These are phyloP conservation scores for Termitomyces heimii DNA, from an alignment of 768 basidiomycete genomes.

Conservation along the genomic window DNA sequence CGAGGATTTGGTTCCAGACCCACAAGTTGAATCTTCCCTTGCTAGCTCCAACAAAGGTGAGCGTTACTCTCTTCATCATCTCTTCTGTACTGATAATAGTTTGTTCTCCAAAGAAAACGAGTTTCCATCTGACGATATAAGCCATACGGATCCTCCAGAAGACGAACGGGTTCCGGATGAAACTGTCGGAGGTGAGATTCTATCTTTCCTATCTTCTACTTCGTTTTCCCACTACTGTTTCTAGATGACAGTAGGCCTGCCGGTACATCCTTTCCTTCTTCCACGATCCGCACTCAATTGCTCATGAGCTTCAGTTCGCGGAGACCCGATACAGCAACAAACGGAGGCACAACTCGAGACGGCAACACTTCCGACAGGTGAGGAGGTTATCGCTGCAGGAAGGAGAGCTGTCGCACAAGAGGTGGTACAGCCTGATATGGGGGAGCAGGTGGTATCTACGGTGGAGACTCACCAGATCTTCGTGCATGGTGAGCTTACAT, in stretches of 20 bases:
- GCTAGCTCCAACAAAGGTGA: conserved; percentile 16
- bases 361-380: not conserved
- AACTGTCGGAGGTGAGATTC: not conserved
- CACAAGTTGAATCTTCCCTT: conserved; percentile 12
- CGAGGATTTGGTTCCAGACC: not conserved
- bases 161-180: not conserved
- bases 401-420: not conserved
- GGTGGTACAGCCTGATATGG: not conserved
- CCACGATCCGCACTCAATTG: conserved; percentile 14
- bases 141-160: not conserved
- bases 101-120: conserved; percentile 7
- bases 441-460: not conserved
- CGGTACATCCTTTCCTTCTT: conserved; percentile 12
- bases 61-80: not conserved
- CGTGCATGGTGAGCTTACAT: not conserved
- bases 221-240: not conserved
- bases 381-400: conserved; percentile 3
- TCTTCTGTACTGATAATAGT: not conserved
- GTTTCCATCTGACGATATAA: not conserved
- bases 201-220: not conserved
- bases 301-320: conserved; percentile 18
- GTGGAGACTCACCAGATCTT: not conserved
- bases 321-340: conserved; percentile 1
- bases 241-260: conserved; percentile 2
- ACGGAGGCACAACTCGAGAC: not conserved